phyloP scores from a whole-genome alignment of 768 basidiomycete genomes.

The Tylopilus cervinicoccineus region DNA sequence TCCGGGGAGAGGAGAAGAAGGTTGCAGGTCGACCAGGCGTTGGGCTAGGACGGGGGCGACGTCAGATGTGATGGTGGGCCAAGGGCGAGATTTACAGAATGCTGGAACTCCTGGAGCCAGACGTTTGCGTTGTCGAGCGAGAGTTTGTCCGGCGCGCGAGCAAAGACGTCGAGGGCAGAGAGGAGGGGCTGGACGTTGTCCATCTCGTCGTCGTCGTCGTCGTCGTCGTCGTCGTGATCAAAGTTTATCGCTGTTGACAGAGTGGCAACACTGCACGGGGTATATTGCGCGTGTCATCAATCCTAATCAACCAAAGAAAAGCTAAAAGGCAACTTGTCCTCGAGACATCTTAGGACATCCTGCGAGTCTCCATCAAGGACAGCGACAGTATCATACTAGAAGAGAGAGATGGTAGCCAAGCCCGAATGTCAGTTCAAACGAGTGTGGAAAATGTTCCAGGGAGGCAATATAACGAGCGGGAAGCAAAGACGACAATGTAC shows the following conservation, averaged over 20 bases:
- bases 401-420: constrained; percentile 41
- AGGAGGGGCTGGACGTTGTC: constrained; percentile 67
- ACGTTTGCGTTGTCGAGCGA: constrained; percentile 85
- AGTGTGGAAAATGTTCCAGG: constrained; percentile 52
- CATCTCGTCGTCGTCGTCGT: constrained; percentile 39
- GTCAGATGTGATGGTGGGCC: constrained; percentile 64
- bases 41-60: constrained; percentile 70
- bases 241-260: constrained; percentile 32
- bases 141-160: constrained; percentile 74
- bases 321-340: constrained; percentile 16
- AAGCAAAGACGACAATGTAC: constrained; percentile 38
- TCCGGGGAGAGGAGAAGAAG: constrained; percentile 80
- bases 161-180: constrained; percentile 77
- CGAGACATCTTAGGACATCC: constrained; percentile 18
- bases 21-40: constrained; percentile 96
- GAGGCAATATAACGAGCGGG: constrained; percentile 26
- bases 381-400: constrained; percentile 46
- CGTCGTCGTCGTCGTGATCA: constrained; percentile 18
- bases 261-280: constrained; percentile 32
- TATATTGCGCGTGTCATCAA: constrained; percentile 27
- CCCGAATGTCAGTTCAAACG: constrained; percentile 56
- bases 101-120: constrained; percentile 98
- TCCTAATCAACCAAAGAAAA: constrained; percentile 9
- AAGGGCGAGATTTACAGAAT: constrained; percentile 91
- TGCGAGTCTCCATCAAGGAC: constrained; percentile 34